Evolutionary conservation across 176 grass and related monocot species (phyloP), one percentile per base, ranked within the genome.

Genomic region (Guadua angustifolia): DNA sequence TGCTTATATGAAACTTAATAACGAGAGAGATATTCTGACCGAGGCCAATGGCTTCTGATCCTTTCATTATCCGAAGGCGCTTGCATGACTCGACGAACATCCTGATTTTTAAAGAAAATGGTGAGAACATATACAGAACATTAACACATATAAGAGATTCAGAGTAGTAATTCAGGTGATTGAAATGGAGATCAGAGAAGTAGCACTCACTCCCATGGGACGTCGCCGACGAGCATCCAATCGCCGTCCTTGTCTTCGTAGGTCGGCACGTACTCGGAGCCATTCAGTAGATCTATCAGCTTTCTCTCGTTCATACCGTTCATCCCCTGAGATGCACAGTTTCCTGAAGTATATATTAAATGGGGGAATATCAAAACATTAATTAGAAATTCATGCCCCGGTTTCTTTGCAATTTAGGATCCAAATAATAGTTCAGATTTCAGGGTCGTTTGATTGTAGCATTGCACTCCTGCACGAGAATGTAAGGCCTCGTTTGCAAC

Each of bases 1-100:
- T 38, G 50, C 82, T 71, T 51, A 72, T 78, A 5, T 58, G 18
- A 78, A 88, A 51, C 25, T 52, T 85, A 68, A 42, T 42, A 42
- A 42, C 2, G 40, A 10, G 74, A 74, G 38, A 55, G 8, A 70
- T 86, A 6, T 40, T 90, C 91, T 90, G 43, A 98, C 96, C 93
- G 9, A 99, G 93, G 73, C 93, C 93, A 90, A 94, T 94, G 66
- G 91, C 96, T 90, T 99, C 96, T 64, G 96, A 99, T 86, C 96
- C 93, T 83, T 92, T 95, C 96, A 95, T 99, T 86, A 99, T 95
- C 68, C 96, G 76, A 66, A 99, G 89, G 58, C 96, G 96, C 78
- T 95, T 95, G 96, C 96, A 99, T 39, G 93, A 94, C 62, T 95
- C 93, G 15, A 95, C 93, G 62, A 99, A 99, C 96, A 99, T 99